Percentiles rank a stretch among this genome's conserved stretches.
phyloP scores from a whole-genome alignment of 106 monocot genomes.

The Narthecium ossifragum region DNA sequence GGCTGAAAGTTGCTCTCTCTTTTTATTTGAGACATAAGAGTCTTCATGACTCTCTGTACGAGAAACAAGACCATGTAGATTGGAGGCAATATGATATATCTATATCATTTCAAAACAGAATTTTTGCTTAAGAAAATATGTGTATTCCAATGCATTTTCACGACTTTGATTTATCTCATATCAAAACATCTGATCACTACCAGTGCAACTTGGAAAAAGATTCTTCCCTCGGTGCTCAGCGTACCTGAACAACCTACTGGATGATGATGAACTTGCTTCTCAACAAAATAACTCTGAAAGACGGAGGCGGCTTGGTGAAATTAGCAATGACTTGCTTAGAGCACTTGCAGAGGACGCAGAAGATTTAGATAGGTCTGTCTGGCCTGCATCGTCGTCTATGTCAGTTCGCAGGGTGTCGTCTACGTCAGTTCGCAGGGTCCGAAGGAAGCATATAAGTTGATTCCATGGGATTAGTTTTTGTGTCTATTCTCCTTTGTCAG shows the following conservation, averaged over 20 bases:
- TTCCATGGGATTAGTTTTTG: no score
- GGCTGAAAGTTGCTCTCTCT: neutral
- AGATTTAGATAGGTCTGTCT: neutral
- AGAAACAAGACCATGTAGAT: neutral
- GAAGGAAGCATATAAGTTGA: no score
- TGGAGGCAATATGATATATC: neutral
- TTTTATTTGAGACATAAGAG: neutral
- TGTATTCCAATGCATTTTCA: neutral
- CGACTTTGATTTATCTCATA: neutral
- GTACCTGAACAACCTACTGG: neutral
- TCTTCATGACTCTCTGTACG: neutral
- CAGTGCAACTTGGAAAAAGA: slow-evolving; percentile 1
- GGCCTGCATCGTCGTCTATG: neutral
- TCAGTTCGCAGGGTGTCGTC: neutral
- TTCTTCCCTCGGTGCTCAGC: slow-evolving; percentile 3
- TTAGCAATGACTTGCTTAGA: neutral
- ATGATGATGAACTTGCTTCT: neutral
- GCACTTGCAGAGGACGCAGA: neutral
- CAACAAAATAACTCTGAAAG: neutral
- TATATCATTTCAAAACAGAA: neutral
- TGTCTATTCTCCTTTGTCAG: no score
- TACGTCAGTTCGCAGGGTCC: neutral
- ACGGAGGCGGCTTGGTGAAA: neutral
- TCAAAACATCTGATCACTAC: neutral
- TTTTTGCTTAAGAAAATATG: neutral